Base-by-base conservation (phyloP, 805 yeast species). In the Cephaloascus fragrans region DNA sequence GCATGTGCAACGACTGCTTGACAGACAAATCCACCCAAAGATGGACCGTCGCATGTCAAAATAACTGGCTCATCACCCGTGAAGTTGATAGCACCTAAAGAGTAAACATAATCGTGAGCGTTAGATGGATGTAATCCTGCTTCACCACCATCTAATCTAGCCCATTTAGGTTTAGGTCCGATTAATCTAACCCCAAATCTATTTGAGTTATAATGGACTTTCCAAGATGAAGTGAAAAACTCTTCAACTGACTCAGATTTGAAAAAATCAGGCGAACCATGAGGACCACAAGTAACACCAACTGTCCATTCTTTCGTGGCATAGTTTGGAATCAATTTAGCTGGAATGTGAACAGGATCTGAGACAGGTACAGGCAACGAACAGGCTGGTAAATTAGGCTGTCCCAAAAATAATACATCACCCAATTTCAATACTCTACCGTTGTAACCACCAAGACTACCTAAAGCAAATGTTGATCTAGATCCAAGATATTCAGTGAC, bases 21-120 rank as follows among this genome's bases (percentile, higher is more conserved):
- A 62, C 97, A 90, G 26, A 90, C 97, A 55, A 90, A 93, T 1
- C 98, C 98, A 54, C 98, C 97, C 41, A 90, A 74, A 9, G 96
- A 84, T 33, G 98, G 97, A 46, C 97, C 97, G 63, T 90, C 98
- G 56, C 97, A 86, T 2, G 97, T 87, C 59, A 90, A 71, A 46
- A 90, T 88, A 26, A 90, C 98, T 1, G 97, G 97, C 61, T 90
- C 97, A 62, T 93, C 97, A 62, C 98, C 98, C 28, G 97, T 93
- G 59, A 93, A 93, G 62, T 93, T 93, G 59, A 90, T 82, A 20
- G 98, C 97, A 51, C 98, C 97, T 39, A 88, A 65, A 1, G 97
- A 87, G 59, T 90, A 90, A 39, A 90, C 97, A 55, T 90, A 93
- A 65, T 90, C 98, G 57, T 90, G 97, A 34, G 96, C 89, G 62